Percentiles rank a stretch among this genome's conserved stretches.
phyloP scores from a whole-genome alignment of 1,284 basidiomycete species.

The Fereydounia khargensis region DNA sequence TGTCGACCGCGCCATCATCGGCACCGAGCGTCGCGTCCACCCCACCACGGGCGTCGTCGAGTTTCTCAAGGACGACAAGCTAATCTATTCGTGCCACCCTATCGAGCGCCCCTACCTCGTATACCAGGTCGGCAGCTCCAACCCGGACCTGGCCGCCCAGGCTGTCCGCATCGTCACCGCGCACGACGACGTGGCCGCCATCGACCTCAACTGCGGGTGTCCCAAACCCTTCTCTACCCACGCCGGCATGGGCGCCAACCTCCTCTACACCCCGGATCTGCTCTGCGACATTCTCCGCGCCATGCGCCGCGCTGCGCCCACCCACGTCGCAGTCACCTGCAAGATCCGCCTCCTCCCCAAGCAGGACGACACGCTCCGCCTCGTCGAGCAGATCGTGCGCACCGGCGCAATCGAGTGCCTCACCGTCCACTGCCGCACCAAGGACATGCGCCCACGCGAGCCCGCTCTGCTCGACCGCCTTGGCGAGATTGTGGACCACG shows the following conservation, averaged over 20 bases:
- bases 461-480: slow-evolving; percentile 76
- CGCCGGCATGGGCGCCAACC: slow-evolving; percentile 91
- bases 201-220: slow-evolving; percentile 85
- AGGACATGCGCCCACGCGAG: slow-evolving; percentile 84
- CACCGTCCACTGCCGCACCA: slow-evolving; percentile 92
- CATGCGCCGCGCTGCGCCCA: slow-evolving; percentile 62
- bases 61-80: slow-evolving; percentile 70
- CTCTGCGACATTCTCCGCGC: slow-evolving; percentile 69
- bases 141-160: slow-evolving; percentile 83
- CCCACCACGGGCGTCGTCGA: slow-evolving; percentile 86
- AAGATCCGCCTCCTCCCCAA: slow-evolving; percentile 88
- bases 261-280: slow-evolving; percentile 85
- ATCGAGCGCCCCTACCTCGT: slow-evolving; percentile 65
- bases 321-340: slow-evolving; percentile 51
- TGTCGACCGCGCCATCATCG: slow-evolving; percentile 92
- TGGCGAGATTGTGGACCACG: slow-evolving; percentile 78
- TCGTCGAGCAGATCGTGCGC: slow-evolving; percentile 79
- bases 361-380: slow-evolving; percentile 79
- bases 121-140: slow-evolving; percentile 82
- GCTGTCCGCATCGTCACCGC: slow-evolving; percentile 81
- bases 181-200: slow-evolving; percentile 75
- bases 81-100: slow-evolving; percentile 89
- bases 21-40: slow-evolving; percentile 77
- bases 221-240: slow-evolving; percentile 95
- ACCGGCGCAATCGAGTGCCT: slow-evolving; percentile 80